Evolutionary conservation across 176 grass and related monocot species (phyloP), one percentile per base, ranked within the genome.

Genomic region (Zea mays): DNA sequence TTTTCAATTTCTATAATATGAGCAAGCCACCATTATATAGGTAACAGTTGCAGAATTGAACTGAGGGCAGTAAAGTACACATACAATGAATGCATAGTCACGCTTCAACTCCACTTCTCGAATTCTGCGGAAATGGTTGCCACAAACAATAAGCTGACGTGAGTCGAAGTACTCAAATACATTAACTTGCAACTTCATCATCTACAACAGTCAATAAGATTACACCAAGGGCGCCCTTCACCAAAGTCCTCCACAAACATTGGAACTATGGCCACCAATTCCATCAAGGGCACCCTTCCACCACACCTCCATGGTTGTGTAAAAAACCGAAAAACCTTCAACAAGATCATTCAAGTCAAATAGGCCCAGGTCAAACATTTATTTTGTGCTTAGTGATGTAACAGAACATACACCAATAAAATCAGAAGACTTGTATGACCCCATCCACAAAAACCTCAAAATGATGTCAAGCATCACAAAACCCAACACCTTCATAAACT

Each of bases 41-140:
- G 1, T 21, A 59, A 21, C 7, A 59, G 56, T 59, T 59, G 57
- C n/a, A 62, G 7, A 60, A 62, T 60, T 49, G 54, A 62, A 44
- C 36, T 63, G 56, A 69, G 62, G 56, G 36, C 37, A 49, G 51
- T 4, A 50, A 74, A 67, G 70, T 58, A 46, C 14, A 90, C 94
- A 40, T 99, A 99, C 96, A 83, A 99, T 89, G 83, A 99, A 99
- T 34, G 96, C 96, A 76, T 92, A 99, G 84, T 99, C 96, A 19
- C 89, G 96, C 96, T 99, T 99, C 96, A 99, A 73, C 74, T 99
- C 96, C 92, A 99, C 96, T 75, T 99, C 92, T 58, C 96, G 96
- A 69, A 99, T 86, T 99, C 96, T 99, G 96, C 92, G 81, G 70
- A 88, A 99, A 94, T 72, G 87, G 81, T 93, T 90, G 80, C 84